Base-by-base conservation (phyloP, 1,284 basidiomycete species). In the Melampsora americana region DNA sequence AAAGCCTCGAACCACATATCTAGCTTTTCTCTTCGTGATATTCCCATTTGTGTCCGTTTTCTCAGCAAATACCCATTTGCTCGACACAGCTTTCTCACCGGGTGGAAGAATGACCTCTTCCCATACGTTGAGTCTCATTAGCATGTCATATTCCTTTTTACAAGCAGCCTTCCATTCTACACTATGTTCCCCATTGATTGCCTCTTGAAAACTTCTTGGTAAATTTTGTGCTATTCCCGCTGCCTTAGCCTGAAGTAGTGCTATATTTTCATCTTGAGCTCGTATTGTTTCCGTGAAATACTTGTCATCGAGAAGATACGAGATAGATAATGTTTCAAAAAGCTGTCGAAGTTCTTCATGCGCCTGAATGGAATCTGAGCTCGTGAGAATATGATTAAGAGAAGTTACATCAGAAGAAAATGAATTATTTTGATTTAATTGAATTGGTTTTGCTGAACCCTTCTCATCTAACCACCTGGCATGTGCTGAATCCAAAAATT, bases 1-100 rank as follows among this genome's bases (percentile, higher is more conserved):
- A 56, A 61, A 72, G 23, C 70, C 70, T 53, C 44, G 26, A 2
- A 59, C 70, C 4, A 72, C 70, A 30, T 32, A 65, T 2, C 70
- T 16, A 0, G 42, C 60, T 30, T 53, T 46, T 14, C 28, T 28
- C 30, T 39, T 18, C 0, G 2, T 2, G 14, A 30, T 20, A 6
- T 62, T 44, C 23, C 46, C 61, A 30, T 23, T 28, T 5, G 20
- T 7, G 20, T 72, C 46, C 9, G 7, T 9, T 12, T 53, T 53
- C 14, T 23, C 23, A 20, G 14, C 50, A 53, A 53, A 53, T 16
- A 53, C 50, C 50, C 50, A 53, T 16, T 53, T 53, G 14, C 11
- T 48, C 20, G 46, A 48, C 20, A 48, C 46, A 11, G 46, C 46
- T 11, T 20, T 11, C 46, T 48, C 4, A 3, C 50, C 50, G 3